These are phyloP conservation scores for Limnanthes douglasii DNA, from an alignment of 345 rosid species.

Conservation along the genomic window DNA sequence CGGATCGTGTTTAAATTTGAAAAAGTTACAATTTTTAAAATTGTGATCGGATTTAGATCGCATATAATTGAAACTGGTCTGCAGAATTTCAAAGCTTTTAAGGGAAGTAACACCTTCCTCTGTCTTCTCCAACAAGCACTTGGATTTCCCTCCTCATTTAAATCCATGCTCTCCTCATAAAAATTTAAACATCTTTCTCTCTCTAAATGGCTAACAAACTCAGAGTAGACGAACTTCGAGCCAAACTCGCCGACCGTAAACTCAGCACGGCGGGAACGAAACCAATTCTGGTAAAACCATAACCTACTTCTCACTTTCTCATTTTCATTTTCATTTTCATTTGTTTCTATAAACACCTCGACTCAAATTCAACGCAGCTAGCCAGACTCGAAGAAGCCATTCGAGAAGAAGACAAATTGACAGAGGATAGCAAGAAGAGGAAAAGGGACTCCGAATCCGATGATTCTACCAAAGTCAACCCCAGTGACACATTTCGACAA, in stretches of 20 bases:
- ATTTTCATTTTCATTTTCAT: background rate
- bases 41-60: too few relatives aligned
- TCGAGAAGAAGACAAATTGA: slow-evolving; percentile 17
- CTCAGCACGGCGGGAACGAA: slow-evolving; percentile 50
- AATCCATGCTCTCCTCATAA: too few relatives aligned
- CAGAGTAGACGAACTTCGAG: slow-evolving; percentile 53
- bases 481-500: slow-evolving; percentile 28
- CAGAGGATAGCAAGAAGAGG: slow-evolving; percentile 21
- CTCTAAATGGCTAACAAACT: slow-evolving; percentile 49
- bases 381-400: slow-evolving; percentile 47
- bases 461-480: slow-evolving; percentile 26
- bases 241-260: slow-evolving; percentile 52
- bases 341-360: background rate
- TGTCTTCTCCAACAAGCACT: too few relatives aligned
- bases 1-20: too few relatives aligned
- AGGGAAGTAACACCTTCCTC: too few relatives aligned
- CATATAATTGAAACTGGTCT: too few relatives aligned
- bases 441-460: slow-evolving; percentile 12
- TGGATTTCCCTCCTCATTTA: too few relatives aligned
- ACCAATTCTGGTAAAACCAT: slow-evolving; percentile 33
- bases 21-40: too few relatives aligned
- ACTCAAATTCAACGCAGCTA: slow-evolving; percentile 17
- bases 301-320: background rate
- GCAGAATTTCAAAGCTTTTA: too few relatives aligned
- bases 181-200: too few relatives aligned